A percentile compares a stretch with the other conserved stretches of the same genome.
Evolutionary conservation across 1,284 basidiomycete genomes (phyloP).

Genomic region (Hortiboletus rubellus): DNA sequence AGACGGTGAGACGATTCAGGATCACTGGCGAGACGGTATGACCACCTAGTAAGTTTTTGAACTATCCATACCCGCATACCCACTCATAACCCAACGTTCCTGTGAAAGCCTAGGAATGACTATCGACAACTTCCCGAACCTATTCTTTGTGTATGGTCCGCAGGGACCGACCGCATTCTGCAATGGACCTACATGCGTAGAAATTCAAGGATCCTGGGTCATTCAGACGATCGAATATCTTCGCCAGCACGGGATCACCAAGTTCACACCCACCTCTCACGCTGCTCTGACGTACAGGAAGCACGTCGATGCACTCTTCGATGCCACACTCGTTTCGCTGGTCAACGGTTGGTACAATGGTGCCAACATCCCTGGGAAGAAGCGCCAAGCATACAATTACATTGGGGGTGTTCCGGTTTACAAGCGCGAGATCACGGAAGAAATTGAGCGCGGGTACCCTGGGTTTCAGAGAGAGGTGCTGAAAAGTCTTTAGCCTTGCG

Average conservation of each 20-base stretch:
- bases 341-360: constrained; percentile 7
- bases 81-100: neutral
- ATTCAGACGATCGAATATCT: constrained; percentile 16
- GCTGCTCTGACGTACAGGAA: constrained; percentile 13
- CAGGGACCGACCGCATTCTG: constrained; percentile 17
- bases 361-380: constrained; percentile 17
- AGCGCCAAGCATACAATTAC: constrained; percentile 16
- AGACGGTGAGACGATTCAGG: constrained; percentile 18
- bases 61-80: neutral
- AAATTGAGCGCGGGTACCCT: constrained; percentile 14
- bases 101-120: constrained; percentile 19
- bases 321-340: constrained; percentile 11
- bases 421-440: constrained; percentile 13
- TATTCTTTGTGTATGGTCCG: constrained; percentile 19
- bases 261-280: constrained; percentile 13
- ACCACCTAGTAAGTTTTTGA: constrained; percentile 18
- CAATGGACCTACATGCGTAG: constrained; percentile 9
- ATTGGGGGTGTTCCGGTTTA: constrained; percentile 7
- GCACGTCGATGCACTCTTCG: neutral
- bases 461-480: constrained; percentile 14
- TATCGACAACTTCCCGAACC: constrained; percentile 24
- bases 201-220: constrained; percentile 14
- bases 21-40: constrained; percentile 18
- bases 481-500: neutral
- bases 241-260: constrained; percentile 11